Evolutionary conservation across 2,329 filamentous ascomycete species (phyloP), one percentile per base, ranked within the genome.

Genomic region (Teratosphaeria nubilosa): DNA sequence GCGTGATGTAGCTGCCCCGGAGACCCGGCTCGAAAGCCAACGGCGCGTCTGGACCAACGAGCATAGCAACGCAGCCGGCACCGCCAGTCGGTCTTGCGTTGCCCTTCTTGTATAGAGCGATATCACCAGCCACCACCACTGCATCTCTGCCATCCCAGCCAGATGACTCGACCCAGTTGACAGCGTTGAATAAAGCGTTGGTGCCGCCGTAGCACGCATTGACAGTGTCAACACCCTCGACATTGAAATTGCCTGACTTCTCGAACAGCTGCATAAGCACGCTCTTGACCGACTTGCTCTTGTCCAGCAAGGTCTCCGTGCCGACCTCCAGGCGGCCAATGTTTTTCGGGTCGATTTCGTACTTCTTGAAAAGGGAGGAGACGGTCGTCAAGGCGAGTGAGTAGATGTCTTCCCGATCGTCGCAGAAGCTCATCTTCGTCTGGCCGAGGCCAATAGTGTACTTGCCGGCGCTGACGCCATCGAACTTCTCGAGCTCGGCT

Each of bases 391-490:
- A 75, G 66, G 77, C 73, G 66, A 80, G 71, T 51, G 78, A 80
- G 74, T 80, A 80, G 66, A 80, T 79, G 69, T 80, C 78, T 73
- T 80, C 78, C 60, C 78, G 74, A 69, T 80, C 78, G 70, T 80
- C 77, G 70, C 78, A 80, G 72, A 80, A 80, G 73, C 76, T 78
- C 78, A 80, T 80, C 69, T 77, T 78, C 63, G 77, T 80, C 74
- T 80, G 78, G 66, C 78, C 78, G 60, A 80, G 76, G 60, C 78
- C 78, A 72, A 80, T 80, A 56, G 78, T 80, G 73, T 80, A 80
- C 66, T 80, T 80, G 66, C 78, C 78, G 60, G 70, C 66, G 59
- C 72, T 73, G 60, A 80, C 77, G 71, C 78, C 78, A 77, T 80
- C 78, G 73, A 79, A 80, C 71, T 78, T 78, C 69, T 80, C 78